Evolutionary conservation across 352 stramenopile genomes (phyloP).

Genomic region (Hyaloperonospora arabidopsidis): DNA sequence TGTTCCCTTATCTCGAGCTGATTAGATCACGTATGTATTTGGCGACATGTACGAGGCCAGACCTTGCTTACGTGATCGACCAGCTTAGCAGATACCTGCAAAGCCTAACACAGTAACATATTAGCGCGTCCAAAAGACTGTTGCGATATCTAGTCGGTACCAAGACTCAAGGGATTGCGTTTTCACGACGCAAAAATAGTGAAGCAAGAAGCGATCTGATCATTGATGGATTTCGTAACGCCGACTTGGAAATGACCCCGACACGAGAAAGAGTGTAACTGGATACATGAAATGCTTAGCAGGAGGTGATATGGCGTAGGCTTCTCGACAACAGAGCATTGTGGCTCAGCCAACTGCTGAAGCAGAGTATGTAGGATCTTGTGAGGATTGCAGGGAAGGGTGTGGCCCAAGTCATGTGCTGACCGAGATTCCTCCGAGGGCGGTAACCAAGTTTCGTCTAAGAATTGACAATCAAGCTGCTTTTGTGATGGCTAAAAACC

Average conservation of each 20-base stretch:
- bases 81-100: conserved; percentile 24
- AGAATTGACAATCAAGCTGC: too few species aligned
- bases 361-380: conserved; percentile 17
- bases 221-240: conserved; percentile 9
- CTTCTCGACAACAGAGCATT: conserved; percentile 11
- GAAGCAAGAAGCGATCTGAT: background rate
- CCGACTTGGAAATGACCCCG: conserved; percentile 9
- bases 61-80: conserved; percentile 19
- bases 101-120: conserved; percentile 8
- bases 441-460: too few species aligned
- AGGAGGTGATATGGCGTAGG: conserved; percentile 9
- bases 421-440: too few species aligned
- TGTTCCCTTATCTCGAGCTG: conserved; percentile 9
- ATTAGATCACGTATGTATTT: conserved; percentile 27
- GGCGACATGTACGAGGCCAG: conserved; percentile 17
- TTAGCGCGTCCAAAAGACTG: conserved; percentile 1
- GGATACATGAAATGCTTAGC: conserved; percentile 5
- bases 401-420: conserved; percentile 2
- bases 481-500: too few species aligned
- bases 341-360: conserved; percentile 16
- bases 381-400: conserved; percentile 12
- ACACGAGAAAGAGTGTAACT: conserved; percentile 10
- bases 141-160: conserved; percentile 3
- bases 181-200: background rate
- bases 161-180: background rate